These are phyloP conservation scores for Arabis alpina DNA, from an alignment of 345 rosid species.

Conservation along the genomic window DNA sequence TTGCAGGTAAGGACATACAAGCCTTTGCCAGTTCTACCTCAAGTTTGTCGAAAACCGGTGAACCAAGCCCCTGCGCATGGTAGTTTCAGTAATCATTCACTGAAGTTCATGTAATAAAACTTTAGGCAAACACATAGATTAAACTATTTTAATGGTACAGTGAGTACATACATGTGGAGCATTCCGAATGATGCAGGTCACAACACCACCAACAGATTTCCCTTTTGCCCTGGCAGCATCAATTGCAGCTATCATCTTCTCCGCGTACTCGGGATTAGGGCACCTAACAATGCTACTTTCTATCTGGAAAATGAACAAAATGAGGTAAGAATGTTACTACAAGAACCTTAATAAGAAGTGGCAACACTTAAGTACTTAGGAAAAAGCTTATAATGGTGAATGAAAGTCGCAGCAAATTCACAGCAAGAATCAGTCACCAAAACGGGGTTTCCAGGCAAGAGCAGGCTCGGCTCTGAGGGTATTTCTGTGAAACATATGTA, in stretches of 20 bases:
- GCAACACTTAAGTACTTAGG: not conserved
- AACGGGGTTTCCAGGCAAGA: not conserved
- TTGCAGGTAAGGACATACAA: slow-evolving; percentile 92
- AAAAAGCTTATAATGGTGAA: not conserved
- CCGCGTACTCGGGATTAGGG: slow-evolving; percentile 94
- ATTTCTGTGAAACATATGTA: too few relatives aligned
- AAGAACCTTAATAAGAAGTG: slow-evolving; percentile 4
- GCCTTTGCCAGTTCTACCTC: slow-evolving; percentile 98
- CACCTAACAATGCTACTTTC: slow-evolving; percentile 96
- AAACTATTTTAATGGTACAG: slow-evolving; percentile 6
- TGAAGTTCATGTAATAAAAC: not conserved
- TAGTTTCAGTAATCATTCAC: slow-evolving; percentile 33
- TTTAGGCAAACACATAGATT: not conserved
- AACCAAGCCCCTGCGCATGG: slow-evolving; percentile 90
- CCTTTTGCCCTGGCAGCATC: slow-evolving; percentile 85
- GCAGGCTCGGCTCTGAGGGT: too few relatives aligned
- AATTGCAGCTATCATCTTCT: slow-evolving; percentile 95
- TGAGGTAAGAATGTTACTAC: slow-evolving; percentile 6
- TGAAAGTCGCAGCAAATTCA: slow-evolving; percentile 3
- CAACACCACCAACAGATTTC: slow-evolving; percentile 94
- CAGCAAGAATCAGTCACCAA: slow-evolving; percentile 20
- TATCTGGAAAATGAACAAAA: slow-evolving; percentile 54
- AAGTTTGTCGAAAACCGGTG: slow-evolving; percentile 96
- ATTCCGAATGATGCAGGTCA: slow-evolving; percentile 91
- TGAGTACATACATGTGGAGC: slow-evolving; percentile 72